Percentiles rank a stretch among this genome's conserved stretches.
These are phyloP conservation scores for Dactylis glomerata DNA, from an alignment of 176 grass and related monocot genomes.

Conservation along the genomic window DNA sequence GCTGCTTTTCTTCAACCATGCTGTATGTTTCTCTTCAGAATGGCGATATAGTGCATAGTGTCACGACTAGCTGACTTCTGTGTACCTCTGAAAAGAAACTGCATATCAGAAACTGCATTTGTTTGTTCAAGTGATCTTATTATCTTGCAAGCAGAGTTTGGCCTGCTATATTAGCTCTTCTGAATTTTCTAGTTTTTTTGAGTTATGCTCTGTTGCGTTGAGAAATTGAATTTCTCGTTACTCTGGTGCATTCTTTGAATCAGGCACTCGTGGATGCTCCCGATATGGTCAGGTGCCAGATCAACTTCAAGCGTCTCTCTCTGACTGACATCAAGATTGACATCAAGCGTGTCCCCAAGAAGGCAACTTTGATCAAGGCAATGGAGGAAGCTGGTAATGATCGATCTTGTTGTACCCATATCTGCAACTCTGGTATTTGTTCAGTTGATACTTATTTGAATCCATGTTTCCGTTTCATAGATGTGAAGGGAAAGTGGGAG, in stretches of 20 bases:
- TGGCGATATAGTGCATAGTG: neutral
- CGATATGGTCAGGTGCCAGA: conserved; percentile 90
- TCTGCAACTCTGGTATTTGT: neutral
- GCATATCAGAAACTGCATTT: neutral
- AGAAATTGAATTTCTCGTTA: neutral
- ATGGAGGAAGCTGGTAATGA: conserved; percentile 59
- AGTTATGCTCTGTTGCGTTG: neutral
- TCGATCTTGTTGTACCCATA: neutral
- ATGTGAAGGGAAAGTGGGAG: conserved; percentile 94
- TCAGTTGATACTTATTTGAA: neutral
- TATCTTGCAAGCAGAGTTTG: neutral
- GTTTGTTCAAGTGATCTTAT: neutral
- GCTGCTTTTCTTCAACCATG: neutral
- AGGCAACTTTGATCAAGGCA: conserved; percentile 42
- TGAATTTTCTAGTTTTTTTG: neutral
- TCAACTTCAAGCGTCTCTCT: conserved; percentile 86
- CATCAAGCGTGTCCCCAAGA: conserved; percentile 52
- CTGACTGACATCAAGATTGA: conserved; percentile 58
- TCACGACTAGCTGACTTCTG: neutral
- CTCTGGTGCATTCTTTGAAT: neutral
- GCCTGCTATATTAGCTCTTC: neutral
- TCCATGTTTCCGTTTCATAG: conserved; percentile 22
- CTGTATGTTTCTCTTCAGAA: neutral
- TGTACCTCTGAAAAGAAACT: neutral
- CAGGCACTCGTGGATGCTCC: conserved; percentile 94